Evolutionary conservation across 495 filamentous ascomycete genomes (phyloP).

Genomic region (Pyronema domesticum): DNA sequence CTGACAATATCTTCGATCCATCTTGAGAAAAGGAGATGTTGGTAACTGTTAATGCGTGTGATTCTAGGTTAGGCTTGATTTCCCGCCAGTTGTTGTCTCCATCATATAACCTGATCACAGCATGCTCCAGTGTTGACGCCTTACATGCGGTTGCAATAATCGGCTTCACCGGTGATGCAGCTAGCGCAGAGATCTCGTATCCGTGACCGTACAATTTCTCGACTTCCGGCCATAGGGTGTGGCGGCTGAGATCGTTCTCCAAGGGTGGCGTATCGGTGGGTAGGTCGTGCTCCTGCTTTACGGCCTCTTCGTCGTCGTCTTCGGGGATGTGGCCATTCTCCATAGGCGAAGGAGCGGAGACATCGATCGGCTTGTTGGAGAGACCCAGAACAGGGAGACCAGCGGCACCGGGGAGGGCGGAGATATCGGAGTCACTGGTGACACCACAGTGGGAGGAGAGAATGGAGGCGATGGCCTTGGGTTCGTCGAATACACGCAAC

Average conservation of each 20-base stretch:
- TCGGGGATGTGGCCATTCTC: slow-evolving; percentile 34
- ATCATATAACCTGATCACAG: slow-evolving; percentile 80
- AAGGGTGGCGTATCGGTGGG: slow-evolving; percentile 52
- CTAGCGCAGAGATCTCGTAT: slow-evolving; percentile 88
- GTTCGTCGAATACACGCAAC: slow-evolving; percentile 83
- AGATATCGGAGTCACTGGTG: slow-evolving; percentile 20
- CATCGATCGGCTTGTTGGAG: slow-evolving; percentile 78
- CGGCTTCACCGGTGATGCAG: slow-evolving; percentile 52
- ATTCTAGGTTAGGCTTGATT: slow-evolving; percentile 58
- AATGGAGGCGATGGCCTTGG: slow-evolving; percentile 59
- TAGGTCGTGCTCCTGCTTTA: slow-evolving; percentile 29
- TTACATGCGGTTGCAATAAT: slow-evolving; percentile 86
- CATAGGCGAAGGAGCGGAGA: slow-evolving; percentile 26
- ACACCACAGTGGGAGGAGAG: slow-evolving; percentile 52
- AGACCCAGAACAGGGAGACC: slow-evolving; percentile 88
- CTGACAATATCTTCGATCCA: slow-evolving; percentile 60
- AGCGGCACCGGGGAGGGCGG: slow-evolving; percentile 57
- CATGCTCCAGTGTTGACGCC: slow-evolving; percentile 81
- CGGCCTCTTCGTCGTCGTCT: slow-evolving; percentile 23
- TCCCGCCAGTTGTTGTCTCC: slow-evolving; percentile 64
- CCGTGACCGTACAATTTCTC: slow-evolving; percentile 98
- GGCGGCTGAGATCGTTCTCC: slow-evolving; percentile 73
- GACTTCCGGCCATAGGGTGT: slow-evolving; percentile 86
- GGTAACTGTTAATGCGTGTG: slow-evolving; percentile 72
- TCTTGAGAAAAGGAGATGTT: slow-evolving; percentile 58